Conservation (phyloP, 2,329 filamentous ascomycete species). For the Trichocomaceae sp. region DNA sequence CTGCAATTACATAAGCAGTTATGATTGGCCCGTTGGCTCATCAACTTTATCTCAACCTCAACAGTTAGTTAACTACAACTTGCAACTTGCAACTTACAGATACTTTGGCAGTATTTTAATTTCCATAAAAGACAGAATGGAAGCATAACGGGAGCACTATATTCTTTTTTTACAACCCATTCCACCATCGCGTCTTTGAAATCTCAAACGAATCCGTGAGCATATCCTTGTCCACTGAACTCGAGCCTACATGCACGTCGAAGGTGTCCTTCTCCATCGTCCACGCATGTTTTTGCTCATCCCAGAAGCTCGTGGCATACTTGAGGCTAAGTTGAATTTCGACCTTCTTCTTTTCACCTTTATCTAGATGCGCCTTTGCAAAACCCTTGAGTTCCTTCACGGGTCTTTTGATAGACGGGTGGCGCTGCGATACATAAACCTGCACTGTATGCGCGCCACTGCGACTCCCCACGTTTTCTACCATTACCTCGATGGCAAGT, state of each 20-base stretch:
- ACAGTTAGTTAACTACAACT: too few relatives aligned
- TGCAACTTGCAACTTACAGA: too few relatives aligned
- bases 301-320: neutral
- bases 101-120: too few relatives aligned
- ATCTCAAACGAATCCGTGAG: neutral
- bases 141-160: too few relatives aligned
- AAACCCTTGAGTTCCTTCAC: slow-evolving; percentile 43
- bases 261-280: neutral
- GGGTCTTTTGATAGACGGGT: slow-evolving; percentile 29
- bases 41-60: too few relatives aligned
- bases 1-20: neutral
- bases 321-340: neutral
- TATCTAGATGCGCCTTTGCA: slow-evolving; percentile 22
- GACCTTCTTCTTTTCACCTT: neutral
- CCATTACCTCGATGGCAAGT: slow-evolving; percentile 38
- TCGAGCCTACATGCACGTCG: neutral
- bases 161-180: slow-evolving; percentile 17
- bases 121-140: too few relatives aligned
- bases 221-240: neutral
- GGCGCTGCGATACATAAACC: slow-evolving; percentile 42
- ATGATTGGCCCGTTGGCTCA: neutral
- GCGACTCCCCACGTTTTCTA: slow-evolving; percentile 49
- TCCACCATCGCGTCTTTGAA: neutral
- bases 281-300: neutral
- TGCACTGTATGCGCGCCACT: slow-evolving; percentile 51